Evolutionary conservation across 2,329 filamentous ascomycete species (phyloP), one percentile per base, ranked within the genome.

Genomic region (Sordariomycetes sp.): DNA sequence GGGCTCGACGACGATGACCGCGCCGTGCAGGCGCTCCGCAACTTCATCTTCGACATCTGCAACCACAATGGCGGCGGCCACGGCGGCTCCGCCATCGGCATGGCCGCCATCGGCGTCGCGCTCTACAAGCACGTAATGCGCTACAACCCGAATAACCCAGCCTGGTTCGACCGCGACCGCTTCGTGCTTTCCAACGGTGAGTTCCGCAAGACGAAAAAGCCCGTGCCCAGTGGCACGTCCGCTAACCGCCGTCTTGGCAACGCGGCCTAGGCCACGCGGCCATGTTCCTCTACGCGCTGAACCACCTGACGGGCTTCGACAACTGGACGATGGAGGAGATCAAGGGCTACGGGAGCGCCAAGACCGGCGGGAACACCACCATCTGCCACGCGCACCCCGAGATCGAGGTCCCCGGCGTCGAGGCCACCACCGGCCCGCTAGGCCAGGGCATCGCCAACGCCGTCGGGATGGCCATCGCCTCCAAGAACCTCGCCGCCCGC

Each of bases 91-190:
- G 40, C 40, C 11, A 86, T 82, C 83, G 83, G 83, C 73, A 84
- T 97, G 90, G 94, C 94, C 70, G 93, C 94, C 62, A 86, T 92
- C 70, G 87, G 93, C 75, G 93, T 97, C 82, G 90, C 97, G 70
- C 85, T 99, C 64, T 99, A 90, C 81, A 96, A 96, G 85, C 95
- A 94, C 77, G 94, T 97, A 83, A 90, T 99, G 90, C 95, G 79
- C 74, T 99, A 96, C 85, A 99, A 97, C 87, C 94, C 94, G 69
- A 95, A 97, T 87, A 97, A 96, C 84, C 90, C 94, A 67, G 82
- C 90, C 64, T 99, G 91, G 91, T 71, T 94, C 69, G 97, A 97
- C 85, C 88, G 94, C 71, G 94, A 99, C 78, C 89, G 94, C 75
- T 99, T 99, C 72, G 91, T 99, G 62, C 91, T 99, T 73, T 99